Evolutionary conservation across 1,139 yeast genomes (phyloP), one percentile per base, ranked within the genome.

Genomic region (Casaregolazyma lundiana): DNA sequence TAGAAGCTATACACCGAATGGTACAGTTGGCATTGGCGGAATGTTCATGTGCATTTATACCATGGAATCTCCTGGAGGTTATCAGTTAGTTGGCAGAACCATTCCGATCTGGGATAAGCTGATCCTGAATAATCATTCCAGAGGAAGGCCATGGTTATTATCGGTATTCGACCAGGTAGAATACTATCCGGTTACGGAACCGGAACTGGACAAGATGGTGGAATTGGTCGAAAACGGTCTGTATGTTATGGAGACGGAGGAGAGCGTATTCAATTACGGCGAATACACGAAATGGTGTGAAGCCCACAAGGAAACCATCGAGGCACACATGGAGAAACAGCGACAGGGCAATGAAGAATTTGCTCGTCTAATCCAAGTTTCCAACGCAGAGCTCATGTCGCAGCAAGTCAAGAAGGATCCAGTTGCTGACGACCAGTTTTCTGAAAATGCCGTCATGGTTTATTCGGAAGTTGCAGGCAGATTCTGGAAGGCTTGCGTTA

Each of bases 31-130:
- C 61, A 83, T 92, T 64, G 98, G 97, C 55, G 97, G 97, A 57
- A 88, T 84, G 83, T 92, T 89, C 73, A 89, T 90, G 97, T 90
- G 97, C 72, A 90, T 92, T 58, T 92, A 92, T 68, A 89, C 97
- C 39, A 89, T 90, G 90, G 96, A 90, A 59, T 87, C 96, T 20
- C 98, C 98, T 45, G 98, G 98, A 69, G 98, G 98, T 24, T 92
- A 92, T 68, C 97, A 90, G 71, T 76, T 92, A 59, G 92, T 89
- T 53, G 98, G 97, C 49, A 80, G 97, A 64, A 92, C 98, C 4
- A 81, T 92, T 55, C 97, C 97, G 49, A 90, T 90, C 57, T 92
- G 98, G 98, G 97, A 92, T 66, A 90, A 88, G 70, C 76, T 90
- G 59, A 76, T 87, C 29, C 72, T 92, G 51, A 92, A 92, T 44